Base-by-base conservation (phyloP, 306 rosid species). In the Clitoria ternatea region DNA sequence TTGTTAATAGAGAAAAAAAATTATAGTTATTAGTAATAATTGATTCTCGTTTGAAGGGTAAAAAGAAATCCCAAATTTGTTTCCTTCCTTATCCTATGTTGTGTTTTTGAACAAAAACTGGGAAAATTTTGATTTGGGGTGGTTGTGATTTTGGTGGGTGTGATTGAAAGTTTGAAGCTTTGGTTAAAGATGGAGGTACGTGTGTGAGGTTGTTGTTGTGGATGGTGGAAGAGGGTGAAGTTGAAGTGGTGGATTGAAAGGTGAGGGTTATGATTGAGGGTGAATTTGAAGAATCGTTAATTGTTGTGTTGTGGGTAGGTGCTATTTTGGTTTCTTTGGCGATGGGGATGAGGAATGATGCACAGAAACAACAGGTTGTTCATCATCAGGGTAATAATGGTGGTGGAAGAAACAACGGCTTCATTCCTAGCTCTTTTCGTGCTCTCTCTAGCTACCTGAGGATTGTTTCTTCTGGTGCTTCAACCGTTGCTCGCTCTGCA, bases 261-360 rank as follows among this genome's bases (percentile, higher is more conserved):
- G 71, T 74, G 88, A 80, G 75, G 64, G 79, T 86, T 91, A 89
- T 87, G 97, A 86, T 91, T 79, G 72, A 71, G 36, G 68, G 79
- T 56, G 92, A 76, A 59, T 43, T 78, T 72, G 87, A 59, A 72
- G 92, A 83, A 83, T 81, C 80, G 26, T 66, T 73, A 75, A 77
- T 84, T 67, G 33, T 81, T 60, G 67, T 82, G 29, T 45, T 81
- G 43, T 85, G 83, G 85, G 19, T 85, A n/a, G 82, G 72, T 43
- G 55, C 63, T 69, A 67, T 75, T 78, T 80, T 85, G 67, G 36
- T 74, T 26, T 78, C 36, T 77, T 75, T 84, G 86, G 71, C 76
- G 66, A 80, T 85, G 88, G 99, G 95, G 87, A 91, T 91, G 99
- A 91, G 72, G 89, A 91, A 88, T 82, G 91, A 89, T 83, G 88